A percentile compares a stretch with the other conserved stretches of the same genome.
Conservation (phyloP, 108 stramenopile genomes). For the Licmophora abbreviata region DNA sequence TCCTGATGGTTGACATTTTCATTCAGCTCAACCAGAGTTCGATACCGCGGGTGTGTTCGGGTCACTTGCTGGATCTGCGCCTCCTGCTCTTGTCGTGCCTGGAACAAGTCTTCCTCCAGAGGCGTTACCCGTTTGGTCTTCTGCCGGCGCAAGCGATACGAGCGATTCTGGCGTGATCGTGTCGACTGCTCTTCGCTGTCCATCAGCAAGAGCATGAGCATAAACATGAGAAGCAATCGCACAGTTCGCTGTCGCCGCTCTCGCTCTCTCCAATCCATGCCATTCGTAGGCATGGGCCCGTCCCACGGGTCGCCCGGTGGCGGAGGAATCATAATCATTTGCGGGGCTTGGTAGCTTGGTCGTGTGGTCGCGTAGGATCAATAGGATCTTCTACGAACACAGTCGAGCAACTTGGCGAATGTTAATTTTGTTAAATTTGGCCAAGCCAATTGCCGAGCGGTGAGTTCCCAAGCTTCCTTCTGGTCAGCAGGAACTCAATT, state of each 20-base stretch:
- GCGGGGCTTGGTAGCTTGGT: too few relatives aligned
- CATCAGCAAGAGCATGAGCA: constrained; percentile 72
- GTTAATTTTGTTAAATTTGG: too few relatives aligned
- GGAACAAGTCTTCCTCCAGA: constrained; percentile 2
- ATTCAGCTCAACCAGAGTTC: constrained; percentile 42
- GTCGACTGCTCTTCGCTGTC: constrained; percentile 62
- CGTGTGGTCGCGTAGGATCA: too few relatives aligned
- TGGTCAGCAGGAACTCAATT: too few relatives aligned
- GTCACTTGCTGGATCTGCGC: constrained; percentile 6
- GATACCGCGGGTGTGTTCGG: constrained; percentile 29
- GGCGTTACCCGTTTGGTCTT: background rate
- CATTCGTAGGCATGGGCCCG: background rate
- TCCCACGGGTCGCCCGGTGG: constrained; percentile 6
- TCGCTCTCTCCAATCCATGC: constrained; percentile 51
- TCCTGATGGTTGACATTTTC: constrained; percentile 34
- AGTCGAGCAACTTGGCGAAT: too few relatives aligned
- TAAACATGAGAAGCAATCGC: constrained; percentile 71
- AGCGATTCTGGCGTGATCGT: constrained; percentile 7
- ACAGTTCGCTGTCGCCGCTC: constrained; percentile 71
- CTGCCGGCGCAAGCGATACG: background rate
- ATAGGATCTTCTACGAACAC: too few relatives aligned
- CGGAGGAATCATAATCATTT: too few relatives aligned
- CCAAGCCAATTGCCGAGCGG: too few relatives aligned
- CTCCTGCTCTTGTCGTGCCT: constrained; percentile 23
- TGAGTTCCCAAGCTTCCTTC: too few relatives aligned